These are phyloP conservation scores for Globomyces sp. DNA, from an alignment of 371 early-diverging fungal species.

Conservation along the genomic window DNA sequence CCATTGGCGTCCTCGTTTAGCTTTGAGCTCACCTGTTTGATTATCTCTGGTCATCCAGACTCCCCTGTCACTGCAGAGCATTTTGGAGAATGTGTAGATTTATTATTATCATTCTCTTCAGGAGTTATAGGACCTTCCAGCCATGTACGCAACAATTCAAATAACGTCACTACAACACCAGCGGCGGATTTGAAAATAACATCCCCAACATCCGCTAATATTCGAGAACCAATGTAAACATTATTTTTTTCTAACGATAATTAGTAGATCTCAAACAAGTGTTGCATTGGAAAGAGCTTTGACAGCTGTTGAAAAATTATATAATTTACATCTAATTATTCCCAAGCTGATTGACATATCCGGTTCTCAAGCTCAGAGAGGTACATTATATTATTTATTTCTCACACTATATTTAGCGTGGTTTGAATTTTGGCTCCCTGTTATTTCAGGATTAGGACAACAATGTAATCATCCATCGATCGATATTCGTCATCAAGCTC, in stretches of 20 bases:
- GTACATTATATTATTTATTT: conserved; percentile 21
- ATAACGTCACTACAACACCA: neutral
- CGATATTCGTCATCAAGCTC: conserved; percentile 63
- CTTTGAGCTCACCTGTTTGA: conserved; percentile 55
- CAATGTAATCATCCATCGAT: conserved; percentile 65
- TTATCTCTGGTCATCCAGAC: conserved; percentile 50
- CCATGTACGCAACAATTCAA: neutral
- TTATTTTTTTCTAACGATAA: too few species aligned
- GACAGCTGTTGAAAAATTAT: conserved; percentile 61
- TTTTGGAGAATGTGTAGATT: conserved; percentile 67
- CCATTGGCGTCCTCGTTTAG: conserved; percentile 58
- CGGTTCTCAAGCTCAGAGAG: conserved; percentile 47
- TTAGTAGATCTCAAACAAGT: neutral
- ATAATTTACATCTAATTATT: conserved; percentile 54
- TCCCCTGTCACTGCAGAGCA: conserved; percentile 47
- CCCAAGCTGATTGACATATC: conserved; percentile 53
- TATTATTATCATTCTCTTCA: conserved; percentile 50
- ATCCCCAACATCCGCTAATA: neutral
- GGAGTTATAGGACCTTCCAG: neutral
- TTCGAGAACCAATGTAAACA: neutral
- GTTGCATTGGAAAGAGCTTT: conserved; percentile 60
- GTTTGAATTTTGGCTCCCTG: conserved; percentile 69
- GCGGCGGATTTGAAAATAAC: neutral
- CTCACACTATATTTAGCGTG: conserved; percentile 40
- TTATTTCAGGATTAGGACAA: conserved; percentile 63